Evolutionary conservation across 176 grass and related monocot genomes (phyloP).

Genomic region (Oryza meridionalis): DNA sequence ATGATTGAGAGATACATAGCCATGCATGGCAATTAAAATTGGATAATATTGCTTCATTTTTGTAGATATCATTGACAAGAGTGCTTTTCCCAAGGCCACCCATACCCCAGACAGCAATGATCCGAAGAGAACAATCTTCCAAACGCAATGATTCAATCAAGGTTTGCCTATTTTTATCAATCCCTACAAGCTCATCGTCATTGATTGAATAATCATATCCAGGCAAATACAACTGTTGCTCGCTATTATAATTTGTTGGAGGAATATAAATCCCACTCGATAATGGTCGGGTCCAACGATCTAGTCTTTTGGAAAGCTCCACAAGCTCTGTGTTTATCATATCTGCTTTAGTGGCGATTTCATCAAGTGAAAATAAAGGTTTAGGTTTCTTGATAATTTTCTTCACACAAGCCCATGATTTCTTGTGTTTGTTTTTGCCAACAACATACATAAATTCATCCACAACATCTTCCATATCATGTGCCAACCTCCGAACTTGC

Average conservation of each 20-base stretch:
- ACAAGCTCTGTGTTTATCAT: neutral
- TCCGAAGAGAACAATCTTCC: neutral
- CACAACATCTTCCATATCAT: conserved; percentile 16
- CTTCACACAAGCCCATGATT: no score
- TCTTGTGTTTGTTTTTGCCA: neutral
- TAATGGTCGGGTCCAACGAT: neutral
- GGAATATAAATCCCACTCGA: no score
- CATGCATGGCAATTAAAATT: conserved; percentile 40
- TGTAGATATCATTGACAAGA: conserved; percentile 45
- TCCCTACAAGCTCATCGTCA: conserved; percentile 16
- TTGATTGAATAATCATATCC: no score
- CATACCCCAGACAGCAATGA: conserved; percentile 49
- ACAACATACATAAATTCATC: conserved; percentile 34
- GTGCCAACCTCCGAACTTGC: neutral
- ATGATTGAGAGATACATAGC: conserved; percentile 18
- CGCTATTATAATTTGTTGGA: no score
- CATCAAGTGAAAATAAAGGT: no score
- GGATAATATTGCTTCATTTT: neutral
- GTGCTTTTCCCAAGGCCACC: conserved; percentile 43
- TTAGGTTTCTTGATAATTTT: no score
- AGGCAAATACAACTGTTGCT: no score
- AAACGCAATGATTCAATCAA: conserved; percentile 6
- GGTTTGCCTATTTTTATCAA: conserved; percentile 16
- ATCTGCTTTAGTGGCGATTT: neutral
- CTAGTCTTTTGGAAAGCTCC: conserved; percentile 21